A percentile compares a stretch with the other conserved stretches of the same genome.
These are phyloP conservation scores for Alternaria metachromatica DNA, from an alignment of 2,329 filamentous ascomycete genomes.

Conservation along the genomic window DNA sequence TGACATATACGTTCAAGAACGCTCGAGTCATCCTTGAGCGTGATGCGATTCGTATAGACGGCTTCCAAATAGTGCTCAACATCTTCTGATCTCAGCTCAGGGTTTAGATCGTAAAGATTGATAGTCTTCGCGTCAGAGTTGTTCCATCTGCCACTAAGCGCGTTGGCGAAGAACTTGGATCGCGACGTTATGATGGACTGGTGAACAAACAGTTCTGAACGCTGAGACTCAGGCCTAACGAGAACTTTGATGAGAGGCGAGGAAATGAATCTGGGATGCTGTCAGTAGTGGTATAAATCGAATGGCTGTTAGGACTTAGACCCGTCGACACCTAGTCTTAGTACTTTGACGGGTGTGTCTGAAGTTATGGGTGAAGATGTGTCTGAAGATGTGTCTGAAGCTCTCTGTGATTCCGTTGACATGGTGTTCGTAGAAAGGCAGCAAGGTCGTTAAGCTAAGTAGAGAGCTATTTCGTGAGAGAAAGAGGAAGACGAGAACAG, in stretches of 20 bases:
- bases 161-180: constrained; percentile 10
- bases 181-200: neutral
- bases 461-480: neutral
- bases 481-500: neutral
- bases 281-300: neutral
- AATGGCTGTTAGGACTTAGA: neutral
- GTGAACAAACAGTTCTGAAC: constrained; percentile 2
- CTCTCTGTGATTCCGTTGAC: neutral
- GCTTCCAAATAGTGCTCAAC: constrained; percentile 18
- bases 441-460: neutral
- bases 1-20: neutral
- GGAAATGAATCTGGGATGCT: neutral
- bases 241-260: constrained; percentile 5
- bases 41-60: constrained; percentile 15
- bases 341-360: neutral
- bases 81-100: constrained; percentile 11
- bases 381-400: neutral
- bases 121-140: neutral
- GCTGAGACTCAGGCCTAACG: neutral
- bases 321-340: neutral
- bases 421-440: neutral
- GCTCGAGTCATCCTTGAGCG: neutral
- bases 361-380: neutral
- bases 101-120: neutral
- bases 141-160: neutral